These are phyloP conservation scores for Penstemon eatonii DNA, from an alignment of 257 asterid species.

Conservation along the genomic window DNA sequence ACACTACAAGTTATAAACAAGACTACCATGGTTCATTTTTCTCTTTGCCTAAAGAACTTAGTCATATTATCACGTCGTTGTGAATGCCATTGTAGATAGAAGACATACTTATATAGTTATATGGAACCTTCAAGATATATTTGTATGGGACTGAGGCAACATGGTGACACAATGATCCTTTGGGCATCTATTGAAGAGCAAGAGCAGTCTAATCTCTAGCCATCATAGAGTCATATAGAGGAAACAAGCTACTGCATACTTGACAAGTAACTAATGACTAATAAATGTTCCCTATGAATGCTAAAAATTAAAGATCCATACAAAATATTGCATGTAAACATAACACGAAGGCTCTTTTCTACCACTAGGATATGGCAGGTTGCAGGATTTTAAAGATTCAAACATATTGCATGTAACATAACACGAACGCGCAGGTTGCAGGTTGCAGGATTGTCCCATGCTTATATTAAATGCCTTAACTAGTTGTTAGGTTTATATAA, in stretches of 20 bases:
- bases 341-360: neutral
- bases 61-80: neutral
- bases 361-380: neutral
- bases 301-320: neutral
- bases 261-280: neutral
- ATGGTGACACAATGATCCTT: neutral
- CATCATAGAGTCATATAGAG: neutral
- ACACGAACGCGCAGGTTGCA: too few relatives aligned
- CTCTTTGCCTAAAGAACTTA: conserved; percentile 10
- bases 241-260: conserved; percentile 7
- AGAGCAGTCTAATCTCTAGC: neutral
- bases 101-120: too few relatives aligned
- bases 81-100: neutral
- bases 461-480: too few relatives aligned
- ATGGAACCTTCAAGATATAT: neutral
- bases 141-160: neutral
- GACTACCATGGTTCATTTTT: neutral
- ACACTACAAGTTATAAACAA: conserved; percentile 23
- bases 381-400: too few relatives aligned
- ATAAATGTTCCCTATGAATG: too few relatives aligned
- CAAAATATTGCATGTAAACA: neutral
- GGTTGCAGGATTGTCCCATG: neutral
- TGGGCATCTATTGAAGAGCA: neutral
- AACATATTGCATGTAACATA: too few relatives aligned
- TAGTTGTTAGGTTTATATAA: too few relatives aligned